Percentiles rank a stretch among this genome's conserved stretches.
Evolutionary conservation across 371 early-diverging fungal genomes (phyloP).

Genomic region (Apophysomyces ossiformis): DNA sequence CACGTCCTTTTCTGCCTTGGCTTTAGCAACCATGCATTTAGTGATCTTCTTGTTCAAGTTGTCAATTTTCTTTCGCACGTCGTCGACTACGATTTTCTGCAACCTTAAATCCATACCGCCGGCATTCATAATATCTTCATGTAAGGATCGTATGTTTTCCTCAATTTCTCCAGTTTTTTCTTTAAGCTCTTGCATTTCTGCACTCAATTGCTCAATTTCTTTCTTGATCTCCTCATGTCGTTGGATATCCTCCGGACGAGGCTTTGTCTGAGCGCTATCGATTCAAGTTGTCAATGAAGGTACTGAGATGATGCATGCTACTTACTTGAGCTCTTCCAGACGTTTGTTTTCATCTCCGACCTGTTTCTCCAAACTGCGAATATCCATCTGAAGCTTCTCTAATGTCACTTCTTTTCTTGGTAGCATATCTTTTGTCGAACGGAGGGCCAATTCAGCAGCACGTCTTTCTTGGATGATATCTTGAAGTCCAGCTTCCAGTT

Average conservation of each 20-base stretch:
- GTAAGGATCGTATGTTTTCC: constrained; percentile 71
- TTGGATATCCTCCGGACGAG: constrained; percentile 55
- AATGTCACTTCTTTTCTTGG: constrained; percentile 68
- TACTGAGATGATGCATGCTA: neutral
- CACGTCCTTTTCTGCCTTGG: constrained; percentile 79
- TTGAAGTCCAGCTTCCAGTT: constrained; percentile 60
- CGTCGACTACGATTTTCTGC: constrained; percentile 88
- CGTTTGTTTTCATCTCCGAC: constrained; percentile 65
- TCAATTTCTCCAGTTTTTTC: constrained; percentile 58
- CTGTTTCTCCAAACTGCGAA: constrained; percentile 63
- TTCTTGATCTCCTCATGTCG: constrained; percentile 38
- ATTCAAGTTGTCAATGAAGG: neutral
- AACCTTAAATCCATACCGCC: constrained; percentile 87
- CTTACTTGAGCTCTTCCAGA: constrained; percentile 58
- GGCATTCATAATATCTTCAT: constrained; percentile 87
- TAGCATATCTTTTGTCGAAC: constrained; percentile 58
- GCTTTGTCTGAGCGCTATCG: constrained; percentile 41
- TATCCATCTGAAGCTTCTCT: constrained; percentile 81
- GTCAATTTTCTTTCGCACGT: constrained; percentile 79
- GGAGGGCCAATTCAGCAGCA: constrained; percentile 56
- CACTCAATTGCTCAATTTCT: constrained; percentile 48
- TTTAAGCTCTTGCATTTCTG: constrained; percentile 44
- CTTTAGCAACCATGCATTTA: constrained; percentile 70
- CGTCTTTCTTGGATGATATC: constrained; percentile 56
- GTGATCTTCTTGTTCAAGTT: constrained; percentile 61